Conservation (phyloP, 768 basidiomycete species). For the Leccinum pellstonianum region DNA sequence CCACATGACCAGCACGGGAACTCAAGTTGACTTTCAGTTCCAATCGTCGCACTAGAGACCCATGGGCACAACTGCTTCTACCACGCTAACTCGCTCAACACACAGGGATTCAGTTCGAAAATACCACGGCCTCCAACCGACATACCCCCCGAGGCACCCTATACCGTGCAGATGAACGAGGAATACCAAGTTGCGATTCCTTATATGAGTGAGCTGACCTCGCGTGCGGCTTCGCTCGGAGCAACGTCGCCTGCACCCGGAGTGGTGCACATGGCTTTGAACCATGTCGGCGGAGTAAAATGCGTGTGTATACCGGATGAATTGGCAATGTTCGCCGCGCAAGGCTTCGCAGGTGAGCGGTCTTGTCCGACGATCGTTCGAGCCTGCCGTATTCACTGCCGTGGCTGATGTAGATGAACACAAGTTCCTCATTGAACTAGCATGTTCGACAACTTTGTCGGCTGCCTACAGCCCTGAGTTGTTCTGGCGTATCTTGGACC, state of each 20-base stretch:
- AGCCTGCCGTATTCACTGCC: neutral
- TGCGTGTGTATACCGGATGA: constrained; percentile 67
- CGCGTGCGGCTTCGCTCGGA: constrained; percentile 69
- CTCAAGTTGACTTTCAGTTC: constrained; percentile 42
- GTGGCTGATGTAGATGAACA: constrained; percentile 56
- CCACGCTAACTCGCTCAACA: constrained; percentile 63
- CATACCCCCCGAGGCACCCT: constrained; percentile 29
- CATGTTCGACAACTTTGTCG: constrained; percentile 67
- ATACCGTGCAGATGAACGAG: constrained; percentile 43
- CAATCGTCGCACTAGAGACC: constrained; percentile 67
- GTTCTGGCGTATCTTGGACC: constrained; percentile 42
- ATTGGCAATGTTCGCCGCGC: constrained; percentile 60
- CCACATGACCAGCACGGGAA: constrained; percentile 1
- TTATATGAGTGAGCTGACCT: constrained; percentile 55
- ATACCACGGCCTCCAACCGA: constrained; percentile 34
- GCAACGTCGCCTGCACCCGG: constrained; percentile 62
- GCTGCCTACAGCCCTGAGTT: constrained; percentile 61
- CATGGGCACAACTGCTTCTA: constrained; percentile 75
- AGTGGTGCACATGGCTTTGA: constrained; percentile 64
- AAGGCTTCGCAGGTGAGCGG: constrained; percentile 55
- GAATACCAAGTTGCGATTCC: constrained; percentile 53
- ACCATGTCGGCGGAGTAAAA: constrained; percentile 53
- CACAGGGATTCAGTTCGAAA: constrained; percentile 30
- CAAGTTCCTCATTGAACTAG: constrained; percentile 70
- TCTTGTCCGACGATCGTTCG: neutral